These are phyloP conservation scores for Pharus latifolius DNA, from an alignment of 176 grass and related monocot genomes.

Conservation along the genomic window DNA sequence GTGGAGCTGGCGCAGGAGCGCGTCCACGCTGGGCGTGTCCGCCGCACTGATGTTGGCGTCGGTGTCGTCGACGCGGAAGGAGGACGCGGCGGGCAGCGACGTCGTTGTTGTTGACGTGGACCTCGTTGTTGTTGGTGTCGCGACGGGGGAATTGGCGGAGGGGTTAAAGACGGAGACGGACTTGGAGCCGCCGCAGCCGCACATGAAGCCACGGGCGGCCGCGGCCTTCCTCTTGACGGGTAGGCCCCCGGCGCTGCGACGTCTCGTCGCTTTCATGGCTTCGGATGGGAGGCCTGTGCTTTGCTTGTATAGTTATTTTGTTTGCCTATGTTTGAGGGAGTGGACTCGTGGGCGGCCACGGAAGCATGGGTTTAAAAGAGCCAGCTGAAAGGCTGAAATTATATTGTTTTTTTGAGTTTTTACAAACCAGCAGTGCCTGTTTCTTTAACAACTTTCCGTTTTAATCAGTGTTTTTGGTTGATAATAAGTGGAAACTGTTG, in stretches of 20 bases:
- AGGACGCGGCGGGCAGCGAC: not conserved
- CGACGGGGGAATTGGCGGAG: conserved; percentile 9
- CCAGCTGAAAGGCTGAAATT: not conserved
- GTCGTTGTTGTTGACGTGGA: not conserved
- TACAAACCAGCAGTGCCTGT: too few species aligned
- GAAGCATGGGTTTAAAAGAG: conserved; percentile 1
- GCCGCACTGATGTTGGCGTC: not conserved
- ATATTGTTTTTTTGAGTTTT: too few species aligned
- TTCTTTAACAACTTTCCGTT: too few species aligned
- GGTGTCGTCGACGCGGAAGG: not conserved
- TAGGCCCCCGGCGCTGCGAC: conserved; percentile 5
- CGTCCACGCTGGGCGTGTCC: conserved; percentile 30
- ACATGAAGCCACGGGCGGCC: conserved; percentile 19
- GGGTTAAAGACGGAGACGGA: conserved; percentile 24
- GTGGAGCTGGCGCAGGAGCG: conserved; percentile 37
- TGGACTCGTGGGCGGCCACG: not conserved
- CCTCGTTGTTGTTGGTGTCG: not conserved
- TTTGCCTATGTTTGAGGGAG: not conserved
- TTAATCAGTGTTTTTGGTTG: too few species aligned
- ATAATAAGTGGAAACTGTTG: too few species aligned
- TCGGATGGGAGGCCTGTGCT: not conserved
- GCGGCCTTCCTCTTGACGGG: not conserved
- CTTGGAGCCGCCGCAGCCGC: conserved; percentile 40
- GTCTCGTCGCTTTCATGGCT: conserved; percentile 34
- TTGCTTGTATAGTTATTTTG: not conserved